Evolutionary conservation across 352 stramenopile genomes (phyloP), one percentile per base, ranked within the genome.

Genomic region (Nothophytophthora sp.): DNA sequence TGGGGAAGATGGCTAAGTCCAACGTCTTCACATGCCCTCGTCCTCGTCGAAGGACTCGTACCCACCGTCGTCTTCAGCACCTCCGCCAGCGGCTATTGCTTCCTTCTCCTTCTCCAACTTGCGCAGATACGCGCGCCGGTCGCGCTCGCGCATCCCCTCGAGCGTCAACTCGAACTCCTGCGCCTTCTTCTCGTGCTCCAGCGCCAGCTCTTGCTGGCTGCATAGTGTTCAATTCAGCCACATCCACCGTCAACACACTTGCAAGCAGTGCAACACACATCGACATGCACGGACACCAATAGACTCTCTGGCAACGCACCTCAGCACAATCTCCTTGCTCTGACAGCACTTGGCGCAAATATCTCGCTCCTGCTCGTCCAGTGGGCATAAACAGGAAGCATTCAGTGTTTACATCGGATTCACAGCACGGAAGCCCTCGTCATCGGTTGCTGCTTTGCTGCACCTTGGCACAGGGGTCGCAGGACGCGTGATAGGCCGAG

Each of bases 401-500:
- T 19, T 15, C 22, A 9, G 25, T 48, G 15, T n/a, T n/a, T n/a
- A n/a, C n/a, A n/a, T n/a, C n/a, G n/a, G n/a, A n/a, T n/a, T n/a
- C n/a, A n/a, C n/a, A n/a, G n/a, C n/a, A n/a, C n/a, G n/a, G n/a
- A n/a, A n/a, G n/a, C n/a, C n/a, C n/a, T n/a, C n/a, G n/a, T n/a
- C n/a, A n/a, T n/a, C n/a, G n/a, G n/a, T n/a, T n/a, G n/a, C n/a
- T n/a, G n/a, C n/a, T n/a, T 18, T n/a, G 23, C 18, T 43, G 38
- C 52, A 84, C 86, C 54, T 81, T 91, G 16, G 92, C 85, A 63
- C 96, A 99, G 5, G 75, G 65, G 49, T 89, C 74, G 60, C 96
- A 99, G 16, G 97, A 80, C 0, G 87, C 91, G 59, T 99, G 96
- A 73, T 99, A 99, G 7, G 96, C 96, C 3, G 93, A 80, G 20